A percentile compares a stretch with the other conserved stretches of the same genome.
Evolutionary conservation across 306 rosid species (phyloP).

Genomic region (Urtica urens): DNA sequence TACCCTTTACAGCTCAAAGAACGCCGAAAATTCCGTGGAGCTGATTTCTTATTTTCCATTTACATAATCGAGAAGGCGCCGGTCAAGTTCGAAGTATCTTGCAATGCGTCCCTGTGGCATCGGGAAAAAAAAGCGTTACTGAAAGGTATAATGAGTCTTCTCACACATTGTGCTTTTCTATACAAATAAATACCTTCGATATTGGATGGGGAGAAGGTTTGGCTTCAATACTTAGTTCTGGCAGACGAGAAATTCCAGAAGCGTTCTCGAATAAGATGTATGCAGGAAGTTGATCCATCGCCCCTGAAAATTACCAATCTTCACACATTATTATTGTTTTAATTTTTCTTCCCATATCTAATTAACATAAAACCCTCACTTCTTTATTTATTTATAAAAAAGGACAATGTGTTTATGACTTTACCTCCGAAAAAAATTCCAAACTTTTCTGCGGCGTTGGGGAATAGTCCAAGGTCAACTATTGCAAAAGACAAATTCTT

Average conservation of each 20-base stretch:
- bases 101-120: constrained; percentile 71
- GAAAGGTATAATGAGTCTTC: not conserved
- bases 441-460: constrained; percentile 71
- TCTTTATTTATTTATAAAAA: too few relatives aligned
- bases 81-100: constrained; percentile 69
- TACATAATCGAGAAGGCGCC: constrained; percentile 65
- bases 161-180: not conserved
- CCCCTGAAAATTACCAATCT: constrained; percentile 38
- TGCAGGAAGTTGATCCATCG: constrained; percentile 82
- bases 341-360: not conserved
- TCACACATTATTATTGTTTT: too few relatives aligned
- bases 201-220: constrained; percentile 41
- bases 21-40: too few relatives aligned
- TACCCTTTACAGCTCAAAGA: too few relatives aligned
- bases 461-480: constrained; percentile 89
- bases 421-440: constrained; percentile 82
- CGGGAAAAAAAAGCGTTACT: constrained; percentile 6
- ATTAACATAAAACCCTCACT: too few relatives aligned
- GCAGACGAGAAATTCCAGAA: constrained; percentile 62
- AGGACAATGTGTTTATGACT: not conserved
- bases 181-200: constrained; percentile 40
- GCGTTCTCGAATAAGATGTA: constrained; percentile 78
- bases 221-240: constrained; percentile 47
- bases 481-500: constrained; percentile 74
- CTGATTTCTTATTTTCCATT: constrained; percentile 42